A percentile compares a stretch with the other conserved stretches of the same genome.
These are phyloP conservation scores for Chaetomium tenue DNA, from an alignment of 495 filamentous ascomycete species.

Conservation along the genomic window DNA sequence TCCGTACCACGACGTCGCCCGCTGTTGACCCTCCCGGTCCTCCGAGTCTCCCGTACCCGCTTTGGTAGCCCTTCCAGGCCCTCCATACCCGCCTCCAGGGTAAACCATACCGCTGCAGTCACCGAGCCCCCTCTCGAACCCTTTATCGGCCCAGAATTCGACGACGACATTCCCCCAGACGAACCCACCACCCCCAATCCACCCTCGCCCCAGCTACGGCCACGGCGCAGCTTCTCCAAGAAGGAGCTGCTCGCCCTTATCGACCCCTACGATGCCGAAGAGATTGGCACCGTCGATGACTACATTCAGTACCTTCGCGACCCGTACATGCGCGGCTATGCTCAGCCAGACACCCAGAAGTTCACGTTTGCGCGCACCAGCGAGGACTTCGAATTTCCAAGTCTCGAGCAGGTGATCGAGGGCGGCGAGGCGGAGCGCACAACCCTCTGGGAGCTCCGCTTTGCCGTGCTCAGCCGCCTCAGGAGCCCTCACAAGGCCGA, in stretches of 20 bases:
- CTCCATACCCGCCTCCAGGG: slow-evolving; percentile 16
- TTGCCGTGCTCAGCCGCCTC: slow-evolving; percentile 34
- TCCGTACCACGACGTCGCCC: slow-evolving; percentile 10
- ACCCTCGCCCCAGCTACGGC: neutral
- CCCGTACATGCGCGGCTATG: slow-evolving; percentile 50
- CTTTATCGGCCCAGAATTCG: neutral
- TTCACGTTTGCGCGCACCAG: slow-evolving; percentile 45
- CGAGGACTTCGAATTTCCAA: slow-evolving; percentile 49
- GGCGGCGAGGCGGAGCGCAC: slow-evolving; percentile 26
- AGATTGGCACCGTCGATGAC: slow-evolving; percentile 44
- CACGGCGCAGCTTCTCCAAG: slow-evolving; percentile 25
- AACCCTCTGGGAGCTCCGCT: slow-evolving; percentile 37
- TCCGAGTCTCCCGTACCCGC: slow-evolving; percentile 19
- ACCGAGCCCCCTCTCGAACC: slow-evolving; percentile 11
- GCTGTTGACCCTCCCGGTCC: slow-evolving; percentile 16
- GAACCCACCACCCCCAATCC: neutral
- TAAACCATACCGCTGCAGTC: slow-evolving; percentile 26
- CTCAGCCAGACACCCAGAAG: slow-evolving; percentile 42
- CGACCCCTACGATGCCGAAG: slow-evolving; percentile 45
- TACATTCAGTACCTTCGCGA: slow-evolving; percentile 46
- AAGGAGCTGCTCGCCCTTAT: slow-evolving; percentile 50
- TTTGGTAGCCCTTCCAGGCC: slow-evolving; percentile 25
- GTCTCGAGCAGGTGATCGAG: slow-evolving; percentile 34
- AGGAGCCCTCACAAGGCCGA: slow-evolving; percentile 34
- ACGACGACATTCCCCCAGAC: neutral